Base-by-base conservation (phyloP, 2,329 filamentous ascomycete species). In the Penicillium sp. region DNA sequence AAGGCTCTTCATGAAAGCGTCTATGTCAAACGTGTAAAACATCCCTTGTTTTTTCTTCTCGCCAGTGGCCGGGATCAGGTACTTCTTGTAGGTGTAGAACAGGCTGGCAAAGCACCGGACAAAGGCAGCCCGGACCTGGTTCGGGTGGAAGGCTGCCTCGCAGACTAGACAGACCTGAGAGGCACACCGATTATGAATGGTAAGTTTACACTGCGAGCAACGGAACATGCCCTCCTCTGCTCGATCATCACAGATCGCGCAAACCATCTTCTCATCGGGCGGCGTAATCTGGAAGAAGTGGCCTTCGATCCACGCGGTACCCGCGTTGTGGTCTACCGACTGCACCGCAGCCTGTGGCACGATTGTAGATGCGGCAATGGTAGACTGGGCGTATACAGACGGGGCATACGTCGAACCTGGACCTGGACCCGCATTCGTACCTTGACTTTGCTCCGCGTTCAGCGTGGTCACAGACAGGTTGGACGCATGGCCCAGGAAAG, bases 41-140 rank as follows among this genome's bases (percentile, higher is more conserved):
- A 84, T 67, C 3, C 82, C 82, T 9, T 76, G 72, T 60, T 83
- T 84, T 63, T 80, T 82, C 55, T 81, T 78, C 44, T 83, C 80
- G 25, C 78, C 76, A 8, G 70, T 76, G 12, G 83, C 76, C 4
- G 81, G 78, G 24, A 75, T 66, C 51, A 86, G 72, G 60, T 77
- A 84, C 56, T 80, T 79, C 47, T 83, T 79, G 61, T 86, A 86
- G 0, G 83, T 86, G 66, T 85, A 85, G 54, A 86, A 75, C 48
- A 86, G 69, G 57, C 81, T 84, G 29, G 83, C 82, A 57, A 86
- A 85, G 66, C 81, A 85, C 59, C 83, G 75, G 29, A 84, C 82
- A 60, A 86, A 86, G 0, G 82, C 83, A 12, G 83, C 82, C 13
- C 82, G 79, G 37, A 86, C 73, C 63, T 85, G 82, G 54, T 85